Evolutionary conservation across 108 stramenopile genomes (phyloP).

Genomic region (Schizochytrium sp.): DNA sequence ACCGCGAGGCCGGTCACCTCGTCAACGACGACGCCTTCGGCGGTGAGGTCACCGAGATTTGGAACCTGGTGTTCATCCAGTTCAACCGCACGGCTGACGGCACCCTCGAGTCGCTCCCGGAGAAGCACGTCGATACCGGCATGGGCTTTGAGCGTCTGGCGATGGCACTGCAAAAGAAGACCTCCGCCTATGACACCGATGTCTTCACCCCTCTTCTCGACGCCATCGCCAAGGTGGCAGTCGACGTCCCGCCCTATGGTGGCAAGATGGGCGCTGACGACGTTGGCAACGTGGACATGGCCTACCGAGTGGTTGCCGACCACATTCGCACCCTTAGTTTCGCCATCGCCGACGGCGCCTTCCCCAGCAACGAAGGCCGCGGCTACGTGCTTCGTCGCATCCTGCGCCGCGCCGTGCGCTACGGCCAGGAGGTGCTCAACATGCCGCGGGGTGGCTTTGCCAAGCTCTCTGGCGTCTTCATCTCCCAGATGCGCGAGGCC

Average conservation of each 20-base stretch:
- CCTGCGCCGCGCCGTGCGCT: slow-evolving; percentile 88
- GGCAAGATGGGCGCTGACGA: slow-evolving; percentile 88
- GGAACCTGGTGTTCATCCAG: slow-evolving; percentile 99
- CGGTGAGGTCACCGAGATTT: slow-evolving; percentile 76
- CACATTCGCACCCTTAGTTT: slow-evolving; percentile 91
- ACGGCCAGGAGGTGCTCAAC: slow-evolving; percentile 81
- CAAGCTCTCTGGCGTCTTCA: slow-evolving; percentile 72
- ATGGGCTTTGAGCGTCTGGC: slow-evolving; percentile 98
- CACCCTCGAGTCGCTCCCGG: slow-evolving; percentile 68
- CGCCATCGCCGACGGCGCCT: slow-evolving; percentile 96
- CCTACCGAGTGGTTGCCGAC: slow-evolving; percentile 98
- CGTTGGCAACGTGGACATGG: slow-evolving; percentile 82
- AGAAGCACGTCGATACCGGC: slow-evolving; percentile 96
- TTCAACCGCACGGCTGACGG: slow-evolving; percentile 92
- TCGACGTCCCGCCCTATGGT: slow-evolving; percentile 65
- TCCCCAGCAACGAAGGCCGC: slow-evolving; percentile 91
- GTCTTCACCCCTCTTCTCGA: slow-evolving; percentile 90
- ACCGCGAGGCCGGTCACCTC: slow-evolving; percentile 77
- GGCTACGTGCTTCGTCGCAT: slow-evolving; percentile 93
- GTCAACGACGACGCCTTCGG: slow-evolving; percentile 93
- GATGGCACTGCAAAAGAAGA: slow-evolving; percentile 81
- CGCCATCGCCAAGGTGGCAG: slow-evolving; percentile 62
- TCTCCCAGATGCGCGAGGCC: slow-evolving; percentile 71
- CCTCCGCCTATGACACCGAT: slow-evolving; percentile 97
- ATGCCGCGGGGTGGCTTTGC: slow-evolving; percentile 90